Percentiles rank a stretch among this genome's conserved stretches.
phyloP scores from a whole-genome alignment of 2,329 filamentous ascomycete species.

The Aspergillus clavatus region DNA sequence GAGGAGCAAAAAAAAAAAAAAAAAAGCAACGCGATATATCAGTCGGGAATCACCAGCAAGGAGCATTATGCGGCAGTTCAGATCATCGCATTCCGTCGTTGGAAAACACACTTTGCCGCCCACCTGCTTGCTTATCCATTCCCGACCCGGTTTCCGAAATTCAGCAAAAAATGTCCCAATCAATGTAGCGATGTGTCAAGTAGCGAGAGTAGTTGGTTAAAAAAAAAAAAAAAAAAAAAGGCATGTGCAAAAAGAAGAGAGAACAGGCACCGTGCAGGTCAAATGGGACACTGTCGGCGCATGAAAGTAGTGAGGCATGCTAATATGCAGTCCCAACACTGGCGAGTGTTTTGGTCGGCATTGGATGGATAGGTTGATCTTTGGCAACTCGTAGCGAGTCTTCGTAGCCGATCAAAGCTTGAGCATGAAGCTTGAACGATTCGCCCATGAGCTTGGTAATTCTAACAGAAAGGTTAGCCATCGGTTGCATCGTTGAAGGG shows the following conservation, averaged over 20 bases:
- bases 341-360: slow-evolving; percentile 41
- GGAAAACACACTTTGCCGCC: slow-evolving; percentile 33
- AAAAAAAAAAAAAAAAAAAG: slow-evolving; percentile 21
- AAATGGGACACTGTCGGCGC: slow-evolving; percentile 18
- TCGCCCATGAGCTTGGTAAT: slow-evolving; percentile 85
- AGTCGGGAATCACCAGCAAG: slow-evolving; percentile 29
- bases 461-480: slow-evolving; percentile 44
- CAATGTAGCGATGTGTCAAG: slow-evolving; percentile 29
- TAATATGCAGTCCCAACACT: slow-evolving; percentile 42
- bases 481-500: slow-evolving; percentile 1
- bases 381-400: slow-evolving; percentile 50
- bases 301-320: slow-evolving; percentile 16
- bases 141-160: slow-evolving; percentile 31
- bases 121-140: slow-evolving; percentile 33
- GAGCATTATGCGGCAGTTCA: slow-evolving; percentile 29
- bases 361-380: slow-evolving; percentile 40
- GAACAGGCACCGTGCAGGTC: slow-evolving; percentile 13
- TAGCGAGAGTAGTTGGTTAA: slow-evolving; percentile 31
- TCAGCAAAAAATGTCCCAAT: slow-evolving; percentile 40
- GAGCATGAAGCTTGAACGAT: slow-evolving; percentile 93
- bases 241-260: slow-evolving; percentile 22
- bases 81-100: slow-evolving; percentile 26
- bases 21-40: slow-evolving; percentile 16
- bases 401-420: slow-evolving; percentile 91
- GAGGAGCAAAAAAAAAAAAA: slow-evolving; percentile 19